A percentile compares a stretch with the other conserved stretches of the same genome.
These are phyloP conservation scores for Aspergillus biplanus DNA, from an alignment of 495 filamentous ascomycete species.

Conservation along the genomic window DNA sequence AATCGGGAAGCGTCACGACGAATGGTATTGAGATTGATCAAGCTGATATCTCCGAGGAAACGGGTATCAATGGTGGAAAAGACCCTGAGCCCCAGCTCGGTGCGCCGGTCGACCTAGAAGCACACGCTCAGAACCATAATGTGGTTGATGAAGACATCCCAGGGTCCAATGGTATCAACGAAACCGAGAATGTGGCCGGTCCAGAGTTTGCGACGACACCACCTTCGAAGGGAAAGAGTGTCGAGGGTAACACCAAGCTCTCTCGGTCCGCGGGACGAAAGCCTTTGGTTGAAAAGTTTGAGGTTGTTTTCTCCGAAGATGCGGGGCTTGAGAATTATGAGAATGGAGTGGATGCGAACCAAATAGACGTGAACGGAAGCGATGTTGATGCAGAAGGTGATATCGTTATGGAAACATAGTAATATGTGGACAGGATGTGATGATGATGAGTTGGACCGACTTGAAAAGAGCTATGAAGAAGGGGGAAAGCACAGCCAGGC, in stretches of 20 bases:
- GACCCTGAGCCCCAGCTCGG: background rate
- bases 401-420: conserved; percentile 44
- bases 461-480: background rate
- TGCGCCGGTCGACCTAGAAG: conserved; percentile 12
- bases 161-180: conserved; percentile 18
- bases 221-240: conserved; percentile 26
- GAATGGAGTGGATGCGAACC: conserved; percentile 20
- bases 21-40: conserved; percentile 35
- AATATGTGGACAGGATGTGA: conserved; percentile 6
- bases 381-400: conserved; percentile 44
- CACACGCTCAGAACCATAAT: conserved; percentile 1
- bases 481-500: conserved; percentile 13
- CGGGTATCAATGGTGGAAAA: conserved; percentile 9
- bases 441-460: conserved; percentile 8
- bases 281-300: conserved; percentile 45
- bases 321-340: conserved; percentile 10
- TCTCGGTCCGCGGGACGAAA: conserved; percentile 40
- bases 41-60: conserved; percentile 14
- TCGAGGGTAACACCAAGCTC: conserved; percentile 24
- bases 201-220: conserved; percentile 20
- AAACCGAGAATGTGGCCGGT: conserved; percentile 15
- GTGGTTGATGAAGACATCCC: conserved; percentile 4
- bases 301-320: conserved; percentile 38
- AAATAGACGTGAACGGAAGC: conserved; percentile 29
- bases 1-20: conserved; percentile 26